A percentile compares a stretch with the other conserved stretches of the same genome.
Evolutionary conservation across 1,284 basidiomycete species (phyloP).

Genomic region (Termitomyces sp.): DNA sequence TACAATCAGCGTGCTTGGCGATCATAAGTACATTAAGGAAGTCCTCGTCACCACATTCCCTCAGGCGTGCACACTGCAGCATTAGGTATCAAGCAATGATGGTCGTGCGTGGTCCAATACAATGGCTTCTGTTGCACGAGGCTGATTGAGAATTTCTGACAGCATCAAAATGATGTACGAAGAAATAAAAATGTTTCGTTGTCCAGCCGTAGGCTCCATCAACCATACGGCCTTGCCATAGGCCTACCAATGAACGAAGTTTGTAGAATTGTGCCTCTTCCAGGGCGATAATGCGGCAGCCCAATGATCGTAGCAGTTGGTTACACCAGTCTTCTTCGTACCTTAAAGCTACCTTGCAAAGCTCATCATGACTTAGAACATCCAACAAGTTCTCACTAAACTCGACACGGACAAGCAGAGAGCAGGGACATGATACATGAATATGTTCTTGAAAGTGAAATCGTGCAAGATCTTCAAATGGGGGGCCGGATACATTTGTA

Average conservation of each 20-base stretch:
- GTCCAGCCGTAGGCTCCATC: neutral
- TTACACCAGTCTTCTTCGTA: neutral
- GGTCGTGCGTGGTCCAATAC: neutral
- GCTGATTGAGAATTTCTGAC: neutral
- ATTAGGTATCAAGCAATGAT: neutral
- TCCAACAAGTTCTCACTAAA: neutral
- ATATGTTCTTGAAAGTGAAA: neutral
- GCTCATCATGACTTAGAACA: neutral
- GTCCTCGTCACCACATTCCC: neutral
- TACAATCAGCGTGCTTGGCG: neutral
- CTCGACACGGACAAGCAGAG: neutral
- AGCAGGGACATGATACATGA: neutral
- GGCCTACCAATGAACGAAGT: neutral
- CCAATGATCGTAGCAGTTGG: neutral
- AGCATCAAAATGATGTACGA: neutral
- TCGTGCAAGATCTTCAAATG: neutral
- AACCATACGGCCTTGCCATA: neutral
- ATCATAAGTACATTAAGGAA: neutral
- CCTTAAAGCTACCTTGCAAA: neutral
- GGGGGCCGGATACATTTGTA: neutral
- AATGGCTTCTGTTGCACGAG: neutral
- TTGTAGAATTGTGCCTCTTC: neutral
- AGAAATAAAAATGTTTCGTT: neutral
- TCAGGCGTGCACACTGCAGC: neutral
- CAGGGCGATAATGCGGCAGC: neutral